These are phyloP conservation scores for Apiospora phragmitis DNA, from an alignment of 2,329 filamentous ascomycete genomes.

Conservation along the genomic window DNA sequence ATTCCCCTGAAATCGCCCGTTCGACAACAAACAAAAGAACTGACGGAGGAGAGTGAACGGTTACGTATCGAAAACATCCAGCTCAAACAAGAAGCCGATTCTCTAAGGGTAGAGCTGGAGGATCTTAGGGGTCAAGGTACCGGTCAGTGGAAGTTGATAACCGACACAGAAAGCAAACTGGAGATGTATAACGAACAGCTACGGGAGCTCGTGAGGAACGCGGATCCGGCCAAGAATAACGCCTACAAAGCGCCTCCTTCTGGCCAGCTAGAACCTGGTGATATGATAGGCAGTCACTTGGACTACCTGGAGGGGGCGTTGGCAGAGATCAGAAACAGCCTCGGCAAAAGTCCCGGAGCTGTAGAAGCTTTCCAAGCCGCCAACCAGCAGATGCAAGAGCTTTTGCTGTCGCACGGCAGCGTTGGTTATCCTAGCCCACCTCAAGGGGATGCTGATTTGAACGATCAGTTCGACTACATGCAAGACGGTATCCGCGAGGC, in stretches of 20 bases:
- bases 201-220: slow-evolving; percentile 64
- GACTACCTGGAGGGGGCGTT: slow-evolving; percentile 72
- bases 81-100: slow-evolving; percentile 35
- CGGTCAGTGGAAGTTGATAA: slow-evolving; percentile 51
- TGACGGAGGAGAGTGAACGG: slow-evolving; percentile 48
- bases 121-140: slow-evolving; percentile 35
- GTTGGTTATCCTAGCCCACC: slow-evolving; percentile 59
- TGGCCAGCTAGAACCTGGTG: slow-evolving; percentile 42
- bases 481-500: slow-evolving; percentile 58
- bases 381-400: slow-evolving; percentile 63
- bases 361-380: slow-evolving; percentile 60
- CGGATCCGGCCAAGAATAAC: slow-evolving; percentile 56
- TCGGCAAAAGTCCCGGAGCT: slow-evolving; percentile 43
- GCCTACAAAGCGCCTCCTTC: slow-evolving; percentile 46
- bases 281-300: slow-evolving; percentile 57
- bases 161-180: slow-evolving; percentile 64
- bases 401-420: slow-evolving; percentile 47
- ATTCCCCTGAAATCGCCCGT: slow-evolving; percentile 60
- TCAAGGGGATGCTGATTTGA: slow-evolving; percentile 54
- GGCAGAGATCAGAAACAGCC: slow-evolving; percentile 60
- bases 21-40: slow-evolving; percentile 52
- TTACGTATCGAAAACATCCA: slow-evolving; percentile 46
- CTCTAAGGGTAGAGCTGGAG: slow-evolving; percentile 35
- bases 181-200: slow-evolving; percentile 68
- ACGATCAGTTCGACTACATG: slow-evolving; percentile 69